phyloP scores from a whole-genome alignment of 1,284 basidiomycete genomes.

The Leccinum subrobustum region DNA sequence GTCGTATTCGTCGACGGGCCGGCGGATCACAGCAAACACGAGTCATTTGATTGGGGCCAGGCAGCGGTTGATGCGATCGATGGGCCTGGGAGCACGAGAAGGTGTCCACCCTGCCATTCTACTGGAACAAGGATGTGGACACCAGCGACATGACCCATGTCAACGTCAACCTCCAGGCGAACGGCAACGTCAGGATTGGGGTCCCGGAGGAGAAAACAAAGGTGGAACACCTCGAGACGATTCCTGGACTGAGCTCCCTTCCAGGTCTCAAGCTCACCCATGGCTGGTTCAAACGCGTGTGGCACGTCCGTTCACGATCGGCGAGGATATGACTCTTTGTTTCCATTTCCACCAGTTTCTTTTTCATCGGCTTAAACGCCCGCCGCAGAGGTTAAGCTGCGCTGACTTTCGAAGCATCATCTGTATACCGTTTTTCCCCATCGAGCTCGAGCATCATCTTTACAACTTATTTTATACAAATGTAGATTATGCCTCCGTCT shows the following conservation, averaged over 20 bases:
- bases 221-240: slow-evolving; percentile 23
- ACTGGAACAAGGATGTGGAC: slow-evolving; percentile 44
- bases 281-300: slow-evolving; percentile 32
- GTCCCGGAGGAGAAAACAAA: slow-evolving; percentile 8
- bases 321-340: slow-evolving; percentile 18
- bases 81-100: slow-evolving; percentile 49
- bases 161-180: not conserved
- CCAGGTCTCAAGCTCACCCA: slow-evolving; percentile 29
- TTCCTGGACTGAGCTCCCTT: slow-evolving; percentile 26
- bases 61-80: slow-evolving; percentile 68
- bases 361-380: not conserved
- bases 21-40: slow-evolving; percentile 50
- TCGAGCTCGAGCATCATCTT: not conserved
- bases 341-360: not conserved
- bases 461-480: slow-evolving; percentile 5
- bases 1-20: slow-evolving; percentile 76
- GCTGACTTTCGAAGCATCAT: slow-evolving; percentile 12
- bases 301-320: slow-evolving; percentile 32
- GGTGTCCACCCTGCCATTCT: slow-evolving; percentile 30
- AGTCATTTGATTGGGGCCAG: slow-evolving; percentile 73
- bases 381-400: not conserved
- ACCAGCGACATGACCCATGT: slow-evolving; percentile 32
- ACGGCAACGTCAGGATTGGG: not conserved
- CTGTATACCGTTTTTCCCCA: not conserved
- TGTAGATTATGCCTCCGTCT: slow-evolving; percentile 3